phyloP scores from a whole-genome alignment of 2,329 filamentous ascomycete genomes.

The Diaporthe citriasiana region DNA sequence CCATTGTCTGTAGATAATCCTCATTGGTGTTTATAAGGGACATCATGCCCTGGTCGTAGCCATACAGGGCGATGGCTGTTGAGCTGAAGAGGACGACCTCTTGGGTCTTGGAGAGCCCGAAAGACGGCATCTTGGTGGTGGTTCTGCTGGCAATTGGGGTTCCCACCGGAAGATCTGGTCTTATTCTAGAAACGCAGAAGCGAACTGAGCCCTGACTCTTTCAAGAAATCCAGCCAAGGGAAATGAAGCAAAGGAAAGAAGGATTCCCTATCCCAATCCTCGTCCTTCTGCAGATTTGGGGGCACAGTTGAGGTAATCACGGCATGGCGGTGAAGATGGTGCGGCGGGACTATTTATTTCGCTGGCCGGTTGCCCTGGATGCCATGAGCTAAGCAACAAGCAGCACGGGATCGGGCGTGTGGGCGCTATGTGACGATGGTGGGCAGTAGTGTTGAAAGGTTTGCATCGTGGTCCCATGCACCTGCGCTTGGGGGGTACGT shows the following conservation, averaged over 20 bases:
- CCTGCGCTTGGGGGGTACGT: constrained; percentile 2
- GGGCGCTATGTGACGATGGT: constrained; percentile 21
- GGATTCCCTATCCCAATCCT: not conserved
- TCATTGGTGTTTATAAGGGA: constrained; percentile 54
- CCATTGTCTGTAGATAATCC: constrained; percentile 70
- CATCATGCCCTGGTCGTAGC: constrained; percentile 55
- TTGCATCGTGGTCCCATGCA: constrained; percentile 13
- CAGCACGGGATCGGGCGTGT: constrained; percentile 7
- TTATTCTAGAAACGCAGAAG: not conserved
- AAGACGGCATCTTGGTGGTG: constrained; percentile 27
- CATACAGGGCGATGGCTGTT: constrained; percentile 55
- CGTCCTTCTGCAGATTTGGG: not conserved
- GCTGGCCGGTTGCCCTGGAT: not conserved
- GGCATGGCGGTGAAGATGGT: not conserved
- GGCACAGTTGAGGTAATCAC: not conserved
- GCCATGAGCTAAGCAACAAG: constrained; percentile 10
- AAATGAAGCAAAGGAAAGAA: not conserved
- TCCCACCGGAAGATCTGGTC: no score
- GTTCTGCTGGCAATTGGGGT: not conserved
- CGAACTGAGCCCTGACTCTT: not conserved
- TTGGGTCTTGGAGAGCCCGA: constrained; percentile 51
- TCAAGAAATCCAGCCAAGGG: constrained; percentile 8
- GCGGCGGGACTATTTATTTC: constrained; percentile 2
- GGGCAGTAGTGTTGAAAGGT: constrained; percentile 19
- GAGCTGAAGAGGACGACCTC: constrained; percentile 56